Evolutionary conservation across 108 stramenopile genomes (phyloP).

Genomic region (Conticribra guillardii): DNA sequence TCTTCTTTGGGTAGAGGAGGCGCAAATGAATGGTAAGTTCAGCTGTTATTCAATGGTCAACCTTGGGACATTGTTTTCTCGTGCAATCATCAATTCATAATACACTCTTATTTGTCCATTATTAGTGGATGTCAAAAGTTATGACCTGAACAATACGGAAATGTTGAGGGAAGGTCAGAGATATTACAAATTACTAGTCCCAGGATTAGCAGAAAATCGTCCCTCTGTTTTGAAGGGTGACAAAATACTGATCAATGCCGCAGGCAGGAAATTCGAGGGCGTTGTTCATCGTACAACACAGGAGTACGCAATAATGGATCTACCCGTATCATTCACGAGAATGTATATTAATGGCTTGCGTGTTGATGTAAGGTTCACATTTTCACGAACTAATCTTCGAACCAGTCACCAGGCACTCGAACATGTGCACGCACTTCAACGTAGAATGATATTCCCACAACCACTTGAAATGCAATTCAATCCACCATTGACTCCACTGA

Average conservation of each 20-base stretch:
- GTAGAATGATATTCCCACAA: constrained; percentile 3
- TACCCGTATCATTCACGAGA: constrained; percentile 40
- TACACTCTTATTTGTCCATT: neutral
- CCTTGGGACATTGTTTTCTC: neutral
- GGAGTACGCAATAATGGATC: constrained; percentile 46
- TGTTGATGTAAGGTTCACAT: constrained; percentile 67
- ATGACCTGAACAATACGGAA: constrained; percentile 52
- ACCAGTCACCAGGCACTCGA: constrained; percentile 51
- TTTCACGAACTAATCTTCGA: constrained; percentile 53
- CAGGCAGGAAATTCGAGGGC: constrained; percentile 39
- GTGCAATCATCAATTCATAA: neutral
- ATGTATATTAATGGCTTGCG: constrained; percentile 24
- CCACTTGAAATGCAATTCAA: neutral
- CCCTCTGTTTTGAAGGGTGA: constrained; percentile 70
- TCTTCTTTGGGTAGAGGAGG: constrained; percentile 55
- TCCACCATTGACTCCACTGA: constrained; percentile 10
- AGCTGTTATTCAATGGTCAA: neutral
- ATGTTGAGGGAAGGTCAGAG: constrained; percentile 32
- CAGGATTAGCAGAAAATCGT: constrained; percentile 65
- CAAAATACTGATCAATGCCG: constrained; percentile 34
- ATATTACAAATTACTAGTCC: constrained; percentile 41
- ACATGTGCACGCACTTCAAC: neutral
- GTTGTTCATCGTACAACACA: constrained; percentile 36
- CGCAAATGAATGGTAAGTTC: constrained; percentile 48
- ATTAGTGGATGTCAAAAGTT: constrained; percentile 41